Base-by-base conservation (phyloP, 345 rosid species). In the Aegle marmelos region DNA sequence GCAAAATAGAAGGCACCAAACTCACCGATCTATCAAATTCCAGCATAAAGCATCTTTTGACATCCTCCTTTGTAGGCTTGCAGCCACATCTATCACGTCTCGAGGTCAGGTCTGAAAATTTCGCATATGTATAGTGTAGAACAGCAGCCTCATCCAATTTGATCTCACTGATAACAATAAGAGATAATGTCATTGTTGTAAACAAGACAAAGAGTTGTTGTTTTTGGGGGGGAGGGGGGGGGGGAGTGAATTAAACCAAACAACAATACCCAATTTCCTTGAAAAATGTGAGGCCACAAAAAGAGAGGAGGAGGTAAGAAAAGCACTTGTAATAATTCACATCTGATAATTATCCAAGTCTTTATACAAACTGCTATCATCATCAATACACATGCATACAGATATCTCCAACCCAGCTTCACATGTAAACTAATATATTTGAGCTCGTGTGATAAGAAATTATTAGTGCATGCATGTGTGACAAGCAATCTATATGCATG, bases 61-160 rank as follows among this genome's bases (percentile, higher is more conserved):
- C 97, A 75, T 91, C 98, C 79, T 92, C 99, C 87, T 90, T 91
- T 16, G 98, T 96, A 64, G 98, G 98, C 85, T 96, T 96, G 91
- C 99, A 96, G 82, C 97, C 98, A 86, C 99, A 96, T 7, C 95
- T 89, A 74, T 92, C 95, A 79, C 92, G 95, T 77, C 99, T 89
- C 41, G 98, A 91, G 76, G 97, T 96, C 85, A 96, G 82, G 85
- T 94, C 99, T 22, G 98, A 96, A 79, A 89, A 94, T 84, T 91
- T 90, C 69, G 99, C 87, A 81, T 96, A 96, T 9, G 99, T 92
- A 82, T 92, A 96, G 75, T 96, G 95, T 30, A 96, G 89, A 68
- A 96, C 93, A 84, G 98, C 99, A 80, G 93, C 97, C 87, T 96
- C 98, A 67, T 96, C 98, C 88, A 96, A 78, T 85, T 91, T 96